phyloP scores from a whole-genome alignment of 2,329 filamentous ascomycete species.

The Venturia nashicola region DNA sequence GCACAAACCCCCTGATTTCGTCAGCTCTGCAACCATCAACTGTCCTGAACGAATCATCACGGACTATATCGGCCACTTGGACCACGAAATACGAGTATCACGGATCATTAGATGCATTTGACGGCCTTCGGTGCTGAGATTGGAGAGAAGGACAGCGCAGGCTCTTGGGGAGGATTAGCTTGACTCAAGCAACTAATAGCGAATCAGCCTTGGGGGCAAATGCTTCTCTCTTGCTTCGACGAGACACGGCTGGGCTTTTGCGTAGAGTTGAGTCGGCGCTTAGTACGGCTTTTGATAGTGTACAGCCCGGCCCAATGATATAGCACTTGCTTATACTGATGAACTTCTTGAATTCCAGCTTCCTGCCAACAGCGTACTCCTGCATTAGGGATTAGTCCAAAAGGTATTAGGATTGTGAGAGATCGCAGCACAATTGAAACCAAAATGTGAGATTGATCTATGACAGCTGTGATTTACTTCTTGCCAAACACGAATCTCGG shows the following conservation, averaged over 20 bases:
- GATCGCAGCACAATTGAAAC: too few relatives aligned
- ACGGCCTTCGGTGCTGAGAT: background rate
- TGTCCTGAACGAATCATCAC: background rate
- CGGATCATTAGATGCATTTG: background rate
- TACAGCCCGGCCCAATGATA: too few relatives aligned
- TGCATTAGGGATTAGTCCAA: too few relatives aligned
- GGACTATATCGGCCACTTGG: background rate
- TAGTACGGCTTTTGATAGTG: background rate
- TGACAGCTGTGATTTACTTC: too few relatives aligned
- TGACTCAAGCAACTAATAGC: background rate
- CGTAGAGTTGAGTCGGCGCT: too few relatives aligned
- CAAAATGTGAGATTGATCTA: too few relatives aligned
- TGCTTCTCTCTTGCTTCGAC: background rate
- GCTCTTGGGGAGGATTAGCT: background rate
- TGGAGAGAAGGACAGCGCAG: background rate
- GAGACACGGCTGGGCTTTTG: background rate
- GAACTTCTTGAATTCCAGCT: too few relatives aligned
- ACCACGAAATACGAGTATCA: background rate
- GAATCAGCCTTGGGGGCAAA: slow-evolving; percentile 1
- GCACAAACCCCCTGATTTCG: background rate
- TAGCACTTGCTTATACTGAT: too few relatives aligned
- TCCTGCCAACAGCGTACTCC: too few relatives aligned
- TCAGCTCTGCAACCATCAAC: background rate
- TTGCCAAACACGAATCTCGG: too few relatives aligned
- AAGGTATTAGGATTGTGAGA: too few relatives aligned